Conservation (phyloP, 495 filamentous ascomycete genomes). For the Pyrenula massariospora region DNA sequence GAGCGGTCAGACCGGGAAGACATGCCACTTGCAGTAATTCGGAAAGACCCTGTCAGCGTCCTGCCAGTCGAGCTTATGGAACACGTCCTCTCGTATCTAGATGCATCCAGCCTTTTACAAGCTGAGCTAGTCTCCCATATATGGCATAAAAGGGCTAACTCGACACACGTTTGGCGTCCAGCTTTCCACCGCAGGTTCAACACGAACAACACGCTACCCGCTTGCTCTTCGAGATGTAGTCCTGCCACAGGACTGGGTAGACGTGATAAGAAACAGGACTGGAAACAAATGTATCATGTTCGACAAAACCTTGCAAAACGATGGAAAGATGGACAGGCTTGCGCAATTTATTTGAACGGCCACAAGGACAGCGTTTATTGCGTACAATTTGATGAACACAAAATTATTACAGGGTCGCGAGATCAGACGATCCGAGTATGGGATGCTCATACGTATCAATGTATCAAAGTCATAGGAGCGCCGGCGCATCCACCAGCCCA, state of each 20-base stretch:
- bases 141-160: slow-evolving; percentile 53
- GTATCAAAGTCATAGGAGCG: slow-evolving; percentile 65
- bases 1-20: slow-evolving; percentile 33
- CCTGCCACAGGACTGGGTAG: slow-evolving; percentile 37
- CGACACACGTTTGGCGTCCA: slow-evolving; percentile 63
- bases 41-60: slow-evolving; percentile 50
- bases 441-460: slow-evolving; percentile 79
- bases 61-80: slow-evolving; percentile 65
- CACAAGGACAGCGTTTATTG: slow-evolving; percentile 95
- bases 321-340: slow-evolving; percentile 68
- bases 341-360: slow-evolving; percentile 78
- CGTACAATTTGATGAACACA: slow-evolving; percentile 95
- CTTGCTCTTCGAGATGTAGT: slow-evolving; percentile 1
- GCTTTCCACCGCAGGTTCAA: slow-evolving; percentile 60
- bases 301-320: slow-evolving; percentile 61
- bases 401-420: slow-evolving; percentile 92
- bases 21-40: slow-evolving; percentile 24
- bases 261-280: slow-evolving; percentile 47
- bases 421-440: slow-evolving; percentile 92
- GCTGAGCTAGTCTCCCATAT: slow-evolving; percentile 47
- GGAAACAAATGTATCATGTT: slow-evolving; percentile 75
- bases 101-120: slow-evolving; percentile 51
- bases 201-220: slow-evolving; percentile 6
- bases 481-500: slow-evolving; percentile 7
- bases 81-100: slow-evolving; percentile 60